Evolutionary conservation across 2,329 filamentous ascomycete genomes (phyloP), one percentile per base, ranked within the genome.

Genomic region (Aspergillus sp.): DNA sequence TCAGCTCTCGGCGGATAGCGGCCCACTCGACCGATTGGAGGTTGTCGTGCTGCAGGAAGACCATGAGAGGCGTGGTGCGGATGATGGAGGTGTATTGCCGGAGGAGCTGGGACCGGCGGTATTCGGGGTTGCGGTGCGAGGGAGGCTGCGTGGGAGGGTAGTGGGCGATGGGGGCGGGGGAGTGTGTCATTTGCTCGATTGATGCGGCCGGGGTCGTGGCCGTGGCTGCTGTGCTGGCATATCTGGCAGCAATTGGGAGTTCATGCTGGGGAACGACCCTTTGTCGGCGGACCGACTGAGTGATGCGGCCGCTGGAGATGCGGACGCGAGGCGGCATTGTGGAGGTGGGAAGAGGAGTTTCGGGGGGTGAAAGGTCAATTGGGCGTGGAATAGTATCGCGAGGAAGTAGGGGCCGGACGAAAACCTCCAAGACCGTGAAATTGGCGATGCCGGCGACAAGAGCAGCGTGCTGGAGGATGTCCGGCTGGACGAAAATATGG

Each of bases 21-120:
- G 85, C 82, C 87, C 89, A 92, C 81, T 94, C 90, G 48, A 85
- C 82, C 3, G 92, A 88, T 71, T 86, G 86, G 60, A 91, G 80
- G 70, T 90, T 91, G 79, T 89, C 90, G 81, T 91, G 88, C 73
- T 91, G 88, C 82, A 97, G 96, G 70, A 97, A 84, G 61, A 97
- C 84, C 67, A 96, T 88, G 62, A 97, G 78, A 42, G 93, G 92
- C 10, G 91, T 89, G 21, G 92, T 92, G 61, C 91, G 91, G 60
- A 97, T 86, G 62, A 96, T 82, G 50, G 93, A 95, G 54, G 93
- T 91, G 79, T 97, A 97, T 69, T 90, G 87, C 60, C 93, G 88
- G 66, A 90, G 86, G 19, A 98, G 84, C 78, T 99, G 95, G 15
- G 92, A 89, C 80, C 98, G 96, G 75, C 94, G 90, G 71, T 89